Base-by-base conservation (phyloP, 2,329 filamentous ascomycete species). In the Venturia carpophila region DNA sequence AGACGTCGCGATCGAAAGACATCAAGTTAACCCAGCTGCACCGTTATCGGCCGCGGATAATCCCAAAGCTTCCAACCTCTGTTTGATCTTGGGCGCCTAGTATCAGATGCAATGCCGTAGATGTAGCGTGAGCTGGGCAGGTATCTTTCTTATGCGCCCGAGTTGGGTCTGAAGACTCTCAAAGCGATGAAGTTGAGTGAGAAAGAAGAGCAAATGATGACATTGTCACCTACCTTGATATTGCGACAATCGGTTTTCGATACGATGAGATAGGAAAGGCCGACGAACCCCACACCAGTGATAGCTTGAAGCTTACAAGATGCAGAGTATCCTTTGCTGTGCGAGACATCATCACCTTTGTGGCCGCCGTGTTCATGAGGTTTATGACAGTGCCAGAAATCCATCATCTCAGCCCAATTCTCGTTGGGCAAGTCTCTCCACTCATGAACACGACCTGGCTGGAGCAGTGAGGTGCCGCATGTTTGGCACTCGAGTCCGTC, bases 351-450 rank as follows among this genome's bases (percentile, higher is more conserved):
- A 13, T 71, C 69, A 41, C 79, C 73, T n/a, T 73, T 70, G 13
- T 80, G 76, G 34, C 80, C 75, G 67, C 85, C 79, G 65, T 86
- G 80, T 67, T 87, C 82, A 47, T 80, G 76, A 1, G 95, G 94
- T 76, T 97, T 97, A 75, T 99, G 94, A 72, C 94, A 99, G 76
- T 99, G 95, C 94, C 94, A 99, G 70, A 99, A 96, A 75, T 99
- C 95, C 94, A 99, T 99, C 92, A 99, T 96, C 78, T 99, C 94
- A 0, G 94, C 95, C 94, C 94, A 99, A 72, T 96, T 93, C 71
- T 96, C 92, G 72, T 92, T 96, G 0, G 94, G 94, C 21, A 99
- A 79, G 72, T 99, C 92, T 76, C 93, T 96, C 93, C 94, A 99
- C 45, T 77, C 75, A 47, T 75, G 77, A 9, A 77, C 64, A 85